Conservation (phyloP, 495 filamentous ascomycete species). For the Penicillium turbatum region DNA sequence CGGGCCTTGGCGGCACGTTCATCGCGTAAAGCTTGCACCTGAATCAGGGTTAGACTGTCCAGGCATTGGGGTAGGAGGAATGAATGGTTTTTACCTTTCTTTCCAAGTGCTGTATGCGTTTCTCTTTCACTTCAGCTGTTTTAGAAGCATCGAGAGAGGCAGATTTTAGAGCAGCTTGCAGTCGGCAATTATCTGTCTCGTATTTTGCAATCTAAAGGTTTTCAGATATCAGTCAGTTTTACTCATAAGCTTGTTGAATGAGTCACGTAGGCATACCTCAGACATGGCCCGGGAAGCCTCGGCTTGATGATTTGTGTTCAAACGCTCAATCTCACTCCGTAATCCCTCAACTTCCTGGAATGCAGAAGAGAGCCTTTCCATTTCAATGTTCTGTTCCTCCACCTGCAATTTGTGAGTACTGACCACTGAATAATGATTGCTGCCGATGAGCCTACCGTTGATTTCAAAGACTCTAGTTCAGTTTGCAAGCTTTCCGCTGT, state of each 20-base stretch:
- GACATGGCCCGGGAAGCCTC: slow-evolving; percentile 15
- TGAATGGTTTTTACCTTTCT: slow-evolving; percentile 31
- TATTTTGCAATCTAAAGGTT: slow-evolving; percentile 19
- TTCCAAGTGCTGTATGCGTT: slow-evolving; percentile 36
- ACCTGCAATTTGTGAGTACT: slow-evolving; percentile 17
- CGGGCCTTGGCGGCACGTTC: slow-evolving; percentile 42
- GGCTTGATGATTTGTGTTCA: slow-evolving; percentile 16
- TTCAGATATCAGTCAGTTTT: background rate
- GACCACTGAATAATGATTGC: background rate
- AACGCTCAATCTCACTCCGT: slow-evolving; percentile 14
- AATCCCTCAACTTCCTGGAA: slow-evolving; percentile 22
- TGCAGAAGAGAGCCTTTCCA: slow-evolving; percentile 18
- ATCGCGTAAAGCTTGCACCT: slow-evolving; percentile 40
- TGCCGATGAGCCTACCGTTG: slow-evolving; percentile 23
- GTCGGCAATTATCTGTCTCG: slow-evolving; percentile 21
- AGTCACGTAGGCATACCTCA: slow-evolving; percentile 20
- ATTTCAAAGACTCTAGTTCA: slow-evolving; percentile 20
- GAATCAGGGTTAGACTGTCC: background rate
- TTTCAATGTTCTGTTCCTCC: slow-evolving; percentile 19
- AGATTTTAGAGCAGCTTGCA: slow-evolving; percentile 28
- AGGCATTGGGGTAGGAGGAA: background rate
- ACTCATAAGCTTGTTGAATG: background rate
- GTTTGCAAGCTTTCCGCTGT: slow-evolving; percentile 23
- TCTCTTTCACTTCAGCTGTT: slow-evolving; percentile 35
- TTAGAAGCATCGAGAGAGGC: slow-evolving; percentile 23